Base-by-base conservation (phyloP, 148 eudicot genomes). In the Vaccinium myrtillus region DNA sequence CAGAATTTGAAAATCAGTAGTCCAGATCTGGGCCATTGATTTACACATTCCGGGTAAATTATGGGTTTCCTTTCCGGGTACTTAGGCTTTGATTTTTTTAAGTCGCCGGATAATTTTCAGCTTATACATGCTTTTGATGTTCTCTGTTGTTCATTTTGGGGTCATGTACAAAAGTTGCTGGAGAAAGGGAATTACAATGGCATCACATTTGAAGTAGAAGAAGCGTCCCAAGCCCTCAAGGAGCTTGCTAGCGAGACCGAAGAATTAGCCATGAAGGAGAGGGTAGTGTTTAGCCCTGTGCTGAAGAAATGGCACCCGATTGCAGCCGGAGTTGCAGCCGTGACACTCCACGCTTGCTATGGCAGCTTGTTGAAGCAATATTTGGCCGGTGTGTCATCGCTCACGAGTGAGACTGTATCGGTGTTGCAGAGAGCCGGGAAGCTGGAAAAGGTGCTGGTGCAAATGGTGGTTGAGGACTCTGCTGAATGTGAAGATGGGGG, bases 401-500 rank as follows among this genome's bases (percentile, higher is more conserved):
- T 91, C 23, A 81, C 94, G 14, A 88, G 82, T 6, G 95, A 93
- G 83, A 87, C 91, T 2, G 83, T 95, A 2, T 67, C 78, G 39
- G 94, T 95, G 23, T 88, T 97, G 82, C 90, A 94, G 50, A 88
- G 92, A 84, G 98, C 99, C 12, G 98, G 94, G 9, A 93, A 89
- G 83, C 94, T 97, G 0, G 98, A 97, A 89, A 95, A 97, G 77
- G 86, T 89, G 4, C 84, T 97, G 88, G 92, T 97, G 23, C 95
- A 95, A 11, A 87, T 97, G 93, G 94, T 94, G 76, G 95, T 93
- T 63, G 98, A 95, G 86, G 99, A 95, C 83, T 91, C 95, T 5
- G 92, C 84, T 32, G 98, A 94, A 19, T 92, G 98, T 46, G 94
- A 95, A 85, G 98, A 95, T 87, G 98, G 98, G 27, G 98, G 96